A percentile compares a stretch with the other conserved stretches of the same genome.
Evolutionary conservation across 2,329 filamentous ascomycete species (phyloP).

Genomic region (Colletotrichum lupini): DNA sequence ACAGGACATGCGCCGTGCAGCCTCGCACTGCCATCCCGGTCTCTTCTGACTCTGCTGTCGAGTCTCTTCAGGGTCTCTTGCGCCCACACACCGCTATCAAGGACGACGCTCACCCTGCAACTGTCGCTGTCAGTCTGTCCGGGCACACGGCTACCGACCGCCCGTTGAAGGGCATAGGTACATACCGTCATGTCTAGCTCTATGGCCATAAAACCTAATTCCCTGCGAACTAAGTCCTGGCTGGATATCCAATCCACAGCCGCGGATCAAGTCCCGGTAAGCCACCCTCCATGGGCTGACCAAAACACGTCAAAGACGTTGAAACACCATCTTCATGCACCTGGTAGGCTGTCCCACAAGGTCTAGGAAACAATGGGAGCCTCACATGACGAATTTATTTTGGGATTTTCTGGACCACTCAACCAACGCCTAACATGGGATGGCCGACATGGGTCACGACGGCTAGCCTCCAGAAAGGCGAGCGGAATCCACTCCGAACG

Average conservation of each 20-base stretch:
- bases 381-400: conserved; percentile 18
- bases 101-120: background rate
- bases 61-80: conserved; percentile 15
- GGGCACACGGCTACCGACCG: conserved; percentile 1
- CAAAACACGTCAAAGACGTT: conserved; percentile 21
- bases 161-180: conserved; percentile 2
- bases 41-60: background rate
- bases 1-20: background rate
- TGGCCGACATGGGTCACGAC: background rate
- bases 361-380: background rate
- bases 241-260: background rate
- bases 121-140: conserved; percentile 21
- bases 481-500: conserved; percentile 10
- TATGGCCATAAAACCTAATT: background rate
- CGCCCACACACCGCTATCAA: background rate
- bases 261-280: background rate
- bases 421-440: background rate
- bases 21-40: conserved; percentile 1
- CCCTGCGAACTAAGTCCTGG: background rate
- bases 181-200: background rate
- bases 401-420: background rate
- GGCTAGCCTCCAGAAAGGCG: background rate
- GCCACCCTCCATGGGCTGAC: conserved; percentile 9
- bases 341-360: background rate
- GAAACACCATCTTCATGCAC: conserved; percentile 27